Base-by-base conservation (phyloP, 352 stramenopile species). In the Phytophthora vignae region DNA sequence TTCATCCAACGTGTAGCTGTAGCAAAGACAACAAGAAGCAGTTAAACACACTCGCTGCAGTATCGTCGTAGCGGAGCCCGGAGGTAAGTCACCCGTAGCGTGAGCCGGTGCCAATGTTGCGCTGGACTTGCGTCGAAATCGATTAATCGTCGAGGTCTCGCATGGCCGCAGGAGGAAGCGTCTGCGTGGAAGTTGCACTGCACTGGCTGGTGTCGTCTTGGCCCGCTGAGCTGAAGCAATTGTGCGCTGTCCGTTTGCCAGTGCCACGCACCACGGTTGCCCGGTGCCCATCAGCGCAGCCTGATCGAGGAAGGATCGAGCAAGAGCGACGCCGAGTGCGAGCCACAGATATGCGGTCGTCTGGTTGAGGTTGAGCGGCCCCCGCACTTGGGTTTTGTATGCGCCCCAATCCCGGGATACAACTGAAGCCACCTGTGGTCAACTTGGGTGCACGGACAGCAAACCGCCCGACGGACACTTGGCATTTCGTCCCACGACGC, bases 391-490 rank as follows among this genome's bases (percentile, higher is more conserved):
- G 1, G 33, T 40, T 40, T 40, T 40, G 33, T 40, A 40, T 40
- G 33, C 44, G 63, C 42, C 54, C 49, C 33, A 70, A 70, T 70
- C 63, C 55, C 46, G 44, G 22, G 54, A 69, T 55, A 60, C 27
- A 31, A 25, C 22, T 60, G 64, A 56, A 69, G 55, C 64, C 55
- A 65, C 55, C 33, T 61, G 27, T 52, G 54, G 9, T 12, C n/a
- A 63, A 38, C 17, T 7, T n/a, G 33, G 33, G 33, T 40, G 33
- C 33, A 4, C 67, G 67, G 61, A 74, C 67, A 74, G 60, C 60
- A 74, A 73, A 69, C 19, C 49, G 64, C 21, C 36, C 33, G 33
- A 15, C 33, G 4, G 12, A 63, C 46, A 71, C 64, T 71, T 63
- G 52, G 49, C 65, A 52, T 40, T 73, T 58, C 29, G 46, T 38